Evolutionary conservation across 2,329 filamentous ascomycete genomes (phyloP).

Genomic region (Gnomoniopsis sp.): DNA sequence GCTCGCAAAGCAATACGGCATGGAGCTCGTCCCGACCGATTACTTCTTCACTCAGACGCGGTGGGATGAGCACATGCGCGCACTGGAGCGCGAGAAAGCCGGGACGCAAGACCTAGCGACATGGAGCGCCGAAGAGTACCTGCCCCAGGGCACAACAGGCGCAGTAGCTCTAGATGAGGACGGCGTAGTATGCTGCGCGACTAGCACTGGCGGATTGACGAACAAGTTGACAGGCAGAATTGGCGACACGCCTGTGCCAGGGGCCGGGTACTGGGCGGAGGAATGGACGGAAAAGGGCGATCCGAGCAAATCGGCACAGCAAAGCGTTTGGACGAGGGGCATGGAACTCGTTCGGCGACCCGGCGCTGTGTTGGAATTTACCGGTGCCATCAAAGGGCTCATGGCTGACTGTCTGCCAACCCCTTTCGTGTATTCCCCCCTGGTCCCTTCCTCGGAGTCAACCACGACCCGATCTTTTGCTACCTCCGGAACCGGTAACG

Average conservation of each 20-base stretch:
- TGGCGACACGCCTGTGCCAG: conserved; percentile 80
- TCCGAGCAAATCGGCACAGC: conserved; percentile 21
- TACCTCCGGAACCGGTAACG: conserved; percentile 80
- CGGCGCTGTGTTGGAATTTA: conserved; percentile 36
- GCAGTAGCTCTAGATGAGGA: conserved; percentile 77
- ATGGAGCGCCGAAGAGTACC: conserved; percentile 62
- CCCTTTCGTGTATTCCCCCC: conserved; percentile 38
- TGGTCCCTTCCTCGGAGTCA: conserved; percentile 9
- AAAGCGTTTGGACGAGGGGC: conserved; percentile 14
- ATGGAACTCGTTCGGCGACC: conserved; percentile 1
- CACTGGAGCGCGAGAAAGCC: conserved; percentile 43
- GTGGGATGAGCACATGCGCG: conserved; percentile 66
- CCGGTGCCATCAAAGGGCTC: conserved; percentile 41
- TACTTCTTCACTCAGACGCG: conserved; percentile 77
- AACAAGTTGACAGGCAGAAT: conserved; percentile 85
- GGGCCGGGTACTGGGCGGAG: conserved; percentile 88
- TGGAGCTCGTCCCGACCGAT: conserved; percentile 63
- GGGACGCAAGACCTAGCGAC: conserved; percentile 36
- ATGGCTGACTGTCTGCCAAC: conserved; percentile 60
- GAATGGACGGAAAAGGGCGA: conserved; percentile 62
- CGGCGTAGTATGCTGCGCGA: conserved; percentile 68
- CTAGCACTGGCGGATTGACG: conserved; percentile 73
- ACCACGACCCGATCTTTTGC: conserved; percentile 46
- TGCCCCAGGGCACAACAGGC: conserved; percentile 82
- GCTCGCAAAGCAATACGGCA: conserved; percentile 64